phyloP scores from a whole-genome alignment of 2,329 filamentous ascomycete species.

The Neofusicoccum ribis region DNA sequence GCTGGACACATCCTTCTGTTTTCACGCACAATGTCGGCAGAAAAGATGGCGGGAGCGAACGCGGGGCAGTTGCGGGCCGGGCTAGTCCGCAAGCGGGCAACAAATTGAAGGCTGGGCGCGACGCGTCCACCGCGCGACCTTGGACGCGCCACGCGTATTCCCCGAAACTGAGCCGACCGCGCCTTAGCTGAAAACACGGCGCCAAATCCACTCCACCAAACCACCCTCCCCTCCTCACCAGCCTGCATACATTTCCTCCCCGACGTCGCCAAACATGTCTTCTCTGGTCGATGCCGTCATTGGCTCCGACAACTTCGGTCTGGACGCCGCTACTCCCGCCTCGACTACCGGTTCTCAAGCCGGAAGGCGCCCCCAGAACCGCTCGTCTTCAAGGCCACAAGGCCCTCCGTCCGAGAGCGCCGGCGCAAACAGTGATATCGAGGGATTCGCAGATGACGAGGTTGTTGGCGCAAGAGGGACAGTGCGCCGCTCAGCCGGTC shows the following conservation, averaged over 20 bases:
- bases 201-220: neutral
- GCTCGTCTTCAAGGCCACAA: slow-evolving; percentile 57
- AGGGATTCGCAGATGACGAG: slow-evolving; percentile 63
- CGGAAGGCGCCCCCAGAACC: slow-evolving; percentile 40
- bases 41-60: neutral
- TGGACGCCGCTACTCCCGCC: slow-evolving; percentile 35
- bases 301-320: slow-evolving; percentile 44
- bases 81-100: neutral
- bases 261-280: slow-evolving; percentile 44
- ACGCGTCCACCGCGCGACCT: neutral
- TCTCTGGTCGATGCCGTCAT: slow-evolving; percentile 53
- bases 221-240: neutral
- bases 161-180: slow-evolving; percentile 2
- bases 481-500: slow-evolving; percentile 45
- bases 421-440: slow-evolving; percentile 56
- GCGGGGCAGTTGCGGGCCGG: neutral
- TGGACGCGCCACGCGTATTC: slow-evolving; percentile 5
- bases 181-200: slow-evolving; percentile 13
- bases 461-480: slow-evolving; percentile 56
- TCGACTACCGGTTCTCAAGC: slow-evolving; percentile 35
- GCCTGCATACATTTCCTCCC: neutral
- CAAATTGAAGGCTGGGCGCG: neutral
- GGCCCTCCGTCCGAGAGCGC: slow-evolving; percentile 54
- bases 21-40: too few relatives aligned
- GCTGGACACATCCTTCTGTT: too few relatives aligned